Base-by-base conservation (phyloP, 2,329 filamentous ascomycete species). In the Didymella arachidicola region DNA sequence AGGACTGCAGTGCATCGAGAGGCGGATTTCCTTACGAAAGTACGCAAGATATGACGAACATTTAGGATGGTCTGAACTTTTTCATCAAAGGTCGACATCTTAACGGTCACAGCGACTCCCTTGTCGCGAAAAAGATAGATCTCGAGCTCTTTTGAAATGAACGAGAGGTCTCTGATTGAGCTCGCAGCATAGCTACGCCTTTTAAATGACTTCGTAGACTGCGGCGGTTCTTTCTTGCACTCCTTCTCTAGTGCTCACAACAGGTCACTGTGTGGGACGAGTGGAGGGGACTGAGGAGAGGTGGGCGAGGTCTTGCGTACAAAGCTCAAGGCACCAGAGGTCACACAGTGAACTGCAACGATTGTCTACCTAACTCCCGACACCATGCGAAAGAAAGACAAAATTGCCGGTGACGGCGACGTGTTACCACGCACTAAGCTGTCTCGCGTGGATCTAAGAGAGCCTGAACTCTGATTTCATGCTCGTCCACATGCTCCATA, bases 341-440 rank as follows among this genome's bases (percentile, higher is more conserved):
- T 12, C 4, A 34, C 14, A 34, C 30, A 38, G n/a, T 19, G 18
- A 7, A 18, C 18, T 18, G 34, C n/a, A 36, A 36, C 1, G 30
- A 36, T 39, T 39, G 3, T 42, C 7, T 22, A 47, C 4, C 5
- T 11, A 10, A 52, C 55, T 8, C 55, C 36, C 14, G 34, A 50
- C 45, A 50, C 56, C 46, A 29, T 47, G 50, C 51, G 46, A 54
- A 46, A 16, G 50, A 54, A 41, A 19, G 49, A 39, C 14, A 18
- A 38, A 38, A 29, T 42, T 3, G 53, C 41, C 16, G 7, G 43
- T 12, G 8, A 22, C 19, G n/a, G 43, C 36, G 16, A 47, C 6
- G 18, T n/a, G 16, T 43, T 30, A 43, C 26, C n/a, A 29, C n/a
- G 26, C n/a, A 26, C 7, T 32, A 26, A 41, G 14, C n/a, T 48